These are phyloP conservation scores for Solanum dulcamara DNA, from an alignment of 257 asterid genomes.

Conservation along the genomic window DNA sequence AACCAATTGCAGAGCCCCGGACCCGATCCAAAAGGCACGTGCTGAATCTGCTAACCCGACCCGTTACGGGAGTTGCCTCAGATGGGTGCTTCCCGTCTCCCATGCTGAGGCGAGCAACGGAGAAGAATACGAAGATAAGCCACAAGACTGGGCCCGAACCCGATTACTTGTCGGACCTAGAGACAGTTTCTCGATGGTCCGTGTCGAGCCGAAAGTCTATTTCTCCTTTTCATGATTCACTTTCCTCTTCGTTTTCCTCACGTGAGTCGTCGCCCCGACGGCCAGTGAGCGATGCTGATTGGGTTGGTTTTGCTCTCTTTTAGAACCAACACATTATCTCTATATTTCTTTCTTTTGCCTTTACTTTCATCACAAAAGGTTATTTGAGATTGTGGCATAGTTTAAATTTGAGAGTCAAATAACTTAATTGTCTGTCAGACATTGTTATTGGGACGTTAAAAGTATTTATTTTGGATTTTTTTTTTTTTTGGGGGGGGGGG, in stretches of 20 bases:
- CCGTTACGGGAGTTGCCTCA: not conserved
- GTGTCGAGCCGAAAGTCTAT: constrained; percentile 35
- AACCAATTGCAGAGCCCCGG: constrained; percentile 16
- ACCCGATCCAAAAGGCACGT: constrained; percentile 18
- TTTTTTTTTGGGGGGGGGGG: no score
- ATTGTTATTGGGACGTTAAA: no score
- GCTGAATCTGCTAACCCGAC: constrained; percentile 6
- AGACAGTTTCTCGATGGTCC: constrained; percentile 28
- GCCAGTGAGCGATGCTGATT: constrained; percentile 25
- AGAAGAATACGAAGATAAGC: not conserved
- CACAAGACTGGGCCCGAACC: constrained; percentile 3
- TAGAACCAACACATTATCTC: not conserved
- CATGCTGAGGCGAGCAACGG: constrained; percentile 9
- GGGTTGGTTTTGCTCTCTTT: constrained; percentile 46
- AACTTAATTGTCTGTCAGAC: no score
- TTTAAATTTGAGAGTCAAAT: no score
- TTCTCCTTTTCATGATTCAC: constrained; percentile 20
- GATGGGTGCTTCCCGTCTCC: constrained; percentile 52
- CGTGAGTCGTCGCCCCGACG: constrained; percentile 21
- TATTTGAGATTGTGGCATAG: no score
- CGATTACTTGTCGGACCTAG: constrained; percentile 38
- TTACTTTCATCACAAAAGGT: not conserved
- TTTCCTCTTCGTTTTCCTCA: constrained; percentile 25
- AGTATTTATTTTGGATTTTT: no score
- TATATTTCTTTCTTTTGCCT: not conserved